phyloP scores from a whole-genome alignment of 2,329 filamentous ascomycete genomes.

The Dothistroma septosporum region DNA sequence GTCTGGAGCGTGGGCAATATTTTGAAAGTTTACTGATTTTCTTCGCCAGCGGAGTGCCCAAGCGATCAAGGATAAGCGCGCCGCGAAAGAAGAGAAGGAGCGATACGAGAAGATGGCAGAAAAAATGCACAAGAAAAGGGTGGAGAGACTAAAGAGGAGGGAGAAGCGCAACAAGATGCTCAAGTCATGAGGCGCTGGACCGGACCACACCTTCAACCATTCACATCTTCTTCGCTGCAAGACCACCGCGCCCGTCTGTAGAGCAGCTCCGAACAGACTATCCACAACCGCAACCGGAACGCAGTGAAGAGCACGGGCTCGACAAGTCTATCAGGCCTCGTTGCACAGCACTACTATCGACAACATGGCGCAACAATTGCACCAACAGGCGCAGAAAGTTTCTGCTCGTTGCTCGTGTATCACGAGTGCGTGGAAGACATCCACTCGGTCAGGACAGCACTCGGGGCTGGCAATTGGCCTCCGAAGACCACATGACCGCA shows the following conservation, averaged over 20 bases:
- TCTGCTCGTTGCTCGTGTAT: background rate
- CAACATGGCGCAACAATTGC: too few species aligned
- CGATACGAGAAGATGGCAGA: constrained; percentile 90
- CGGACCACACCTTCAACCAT: background rate
- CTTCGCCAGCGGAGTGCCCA: constrained; percentile 64
- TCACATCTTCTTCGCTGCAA: background rate
- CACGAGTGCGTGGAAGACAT: too few species aligned
- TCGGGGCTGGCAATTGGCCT: background rate
- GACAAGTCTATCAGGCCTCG: too few species aligned
- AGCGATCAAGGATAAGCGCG: constrained; percentile 77
- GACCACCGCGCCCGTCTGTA: too few species aligned
- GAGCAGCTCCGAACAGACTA: too few species aligned
- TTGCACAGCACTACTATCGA: too few species aligned
- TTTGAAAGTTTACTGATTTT: constrained; percentile 16
- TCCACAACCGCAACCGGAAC: too few species aligned
- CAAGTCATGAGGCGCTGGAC: constrained; percentile 40
- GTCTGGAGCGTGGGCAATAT: constrained; percentile 22
- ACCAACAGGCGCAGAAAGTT: background rate
- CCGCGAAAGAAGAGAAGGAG: constrained; percentile 87
- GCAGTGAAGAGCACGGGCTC: too few species aligned
- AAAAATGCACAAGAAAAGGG: constrained; percentile 95
- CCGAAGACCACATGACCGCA: background rate
- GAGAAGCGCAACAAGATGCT: constrained; percentile 91
- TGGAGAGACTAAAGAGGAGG: constrained; percentile 87
- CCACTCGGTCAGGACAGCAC: background rate